Base-by-base conservation (phyloP, 345 rosid genomes). In the Linum lewisii region DNA sequence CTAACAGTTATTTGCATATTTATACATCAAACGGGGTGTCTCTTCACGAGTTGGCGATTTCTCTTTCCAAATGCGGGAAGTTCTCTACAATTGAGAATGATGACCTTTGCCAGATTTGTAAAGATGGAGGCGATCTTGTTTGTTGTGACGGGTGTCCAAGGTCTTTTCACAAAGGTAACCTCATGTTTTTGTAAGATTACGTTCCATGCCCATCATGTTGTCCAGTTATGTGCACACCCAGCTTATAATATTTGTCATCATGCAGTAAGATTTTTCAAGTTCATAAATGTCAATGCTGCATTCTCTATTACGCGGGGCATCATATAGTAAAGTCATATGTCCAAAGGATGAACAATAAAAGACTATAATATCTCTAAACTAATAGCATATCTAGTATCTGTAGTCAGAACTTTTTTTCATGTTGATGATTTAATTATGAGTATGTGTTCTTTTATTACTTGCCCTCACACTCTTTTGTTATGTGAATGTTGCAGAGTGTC, bases 1-100 rank as follows among this genome's bases (percentile, higher is more conserved):
- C 37, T 61, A 42, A 71, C 97, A 94, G 99, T 62, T 94, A 94
- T 69, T 80, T 82, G 24, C 77, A 94, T 77, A 90, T 94, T 72
- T 94, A 87, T 78, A 87, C 95, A 60, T 85, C 97, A 66, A 85
- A 94, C 65, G 99, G 99, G 22, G 93, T 90, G 68, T 94, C 99
- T 68, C 93, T 94, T 61, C 99, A 85, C 81, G 97, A 94, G 75
- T 68, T 89, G 87, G 84, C 97, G 59, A 66, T 84, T 57, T 84
- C 96, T 78, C 77, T 94, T 53, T 81, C 96, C 14, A 87, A 79
- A 82, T 85, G 80, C 64, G 81, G 84, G 56, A 75, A 70, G 63
- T 84, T 67, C 58, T 80, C 96, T 70, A 79, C 87, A 59, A 77
- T 80, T 73, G 95, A 89, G 66, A 85, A 84, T 76, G 88, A 87